Evolutionary conservation across 129 eudicot species (phyloP).

Genomic region (Flaveria bidentis): DNA sequence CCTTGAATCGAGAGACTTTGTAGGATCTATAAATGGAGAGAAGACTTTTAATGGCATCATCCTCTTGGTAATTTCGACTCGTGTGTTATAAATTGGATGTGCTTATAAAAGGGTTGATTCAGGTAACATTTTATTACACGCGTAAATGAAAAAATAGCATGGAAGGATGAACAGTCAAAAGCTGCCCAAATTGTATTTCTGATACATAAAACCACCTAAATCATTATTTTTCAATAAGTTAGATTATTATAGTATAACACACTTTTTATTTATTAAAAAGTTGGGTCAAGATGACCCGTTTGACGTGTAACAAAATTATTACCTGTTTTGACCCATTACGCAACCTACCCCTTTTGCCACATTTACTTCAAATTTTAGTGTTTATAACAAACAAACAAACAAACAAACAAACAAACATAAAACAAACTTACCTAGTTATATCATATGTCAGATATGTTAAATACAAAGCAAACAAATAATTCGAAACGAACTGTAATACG

Average conservation of each 20-base stretch:
- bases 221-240: not conserved
- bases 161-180: not conserved
- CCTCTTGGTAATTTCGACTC: not conserved
- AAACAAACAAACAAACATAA: too few relatives aligned
- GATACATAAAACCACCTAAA: not conserved
- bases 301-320: not conserved
- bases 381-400: too few relatives aligned
- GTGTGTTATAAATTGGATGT: not conserved
- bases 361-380: too few relatives aligned
- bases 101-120: not conserved
- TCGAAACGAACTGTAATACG: not conserved
- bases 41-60: not conserved
- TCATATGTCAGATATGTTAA: not conserved
- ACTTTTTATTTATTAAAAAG: not conserved
- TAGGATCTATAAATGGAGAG: conserved; percentile 56
- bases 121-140: not conserved
- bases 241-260: too few relatives aligned
- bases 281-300: not conserved
- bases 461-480: not conserved
- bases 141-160: not conserved
- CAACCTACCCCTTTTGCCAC: too few relatives aligned
- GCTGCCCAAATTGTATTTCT: not conserved
- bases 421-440: too few relatives aligned
- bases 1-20: conserved; percentile 86
- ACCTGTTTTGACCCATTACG: too few relatives aligned